These are phyloP conservation scores for Aureobasidium vineae DNA, from an alignment of 2,329 filamentous ascomycete species.

Conservation along the genomic window DNA sequence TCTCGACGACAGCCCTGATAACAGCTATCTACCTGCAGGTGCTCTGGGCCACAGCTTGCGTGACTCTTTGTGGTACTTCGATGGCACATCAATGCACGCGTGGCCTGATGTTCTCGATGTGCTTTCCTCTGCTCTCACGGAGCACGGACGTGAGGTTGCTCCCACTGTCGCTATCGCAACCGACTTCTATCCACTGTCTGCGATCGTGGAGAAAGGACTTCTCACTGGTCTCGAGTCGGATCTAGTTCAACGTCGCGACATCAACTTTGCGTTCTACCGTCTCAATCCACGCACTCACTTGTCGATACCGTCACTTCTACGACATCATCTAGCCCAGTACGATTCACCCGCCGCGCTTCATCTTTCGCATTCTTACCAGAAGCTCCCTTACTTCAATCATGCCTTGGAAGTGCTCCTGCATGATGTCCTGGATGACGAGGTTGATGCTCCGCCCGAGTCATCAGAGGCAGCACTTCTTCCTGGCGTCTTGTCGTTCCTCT, in stretches of 20 bases:
- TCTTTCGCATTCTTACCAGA: conserved; percentile 79
- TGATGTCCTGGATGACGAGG: conserved; percentile 90
- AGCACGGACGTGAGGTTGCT: conserved; percentile 67
- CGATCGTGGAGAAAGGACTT: conserved; percentile 84
- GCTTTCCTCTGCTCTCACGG: conserved; percentile 65
- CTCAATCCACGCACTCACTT: conserved; percentile 90
- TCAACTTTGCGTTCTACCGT: conserved; percentile 85
- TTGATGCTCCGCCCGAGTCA: conserved; percentile 59
- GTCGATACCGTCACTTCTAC: conserved; percentile 84
- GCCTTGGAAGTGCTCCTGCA: conserved; percentile 90
- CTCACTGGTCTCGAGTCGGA: conserved; percentile 89
- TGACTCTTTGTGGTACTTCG: conserved; percentile 93
- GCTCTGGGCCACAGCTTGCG: conserved; percentile 56
- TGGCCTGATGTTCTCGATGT: conserved; percentile 91
- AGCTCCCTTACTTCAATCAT: conserved; percentile 88
- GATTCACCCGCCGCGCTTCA: conserved; percentile 77
- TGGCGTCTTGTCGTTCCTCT: conserved; percentile 54
- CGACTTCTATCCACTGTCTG: conserved; percentile 94
- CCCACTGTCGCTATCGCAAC: conserved; percentile 72
- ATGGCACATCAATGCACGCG: conserved; percentile 77
- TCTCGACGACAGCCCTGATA: conserved; percentile 10
- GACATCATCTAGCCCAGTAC: conserved; percentile 71
- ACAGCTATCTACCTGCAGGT: conserved; percentile 29
- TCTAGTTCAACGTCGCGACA: conserved; percentile 85
- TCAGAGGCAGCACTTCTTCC: conserved; percentile 52